phyloP scores from a whole-genome alignment of 2,329 filamentous ascomycete genomes.

The Calonectria henricotiae region DNA sequence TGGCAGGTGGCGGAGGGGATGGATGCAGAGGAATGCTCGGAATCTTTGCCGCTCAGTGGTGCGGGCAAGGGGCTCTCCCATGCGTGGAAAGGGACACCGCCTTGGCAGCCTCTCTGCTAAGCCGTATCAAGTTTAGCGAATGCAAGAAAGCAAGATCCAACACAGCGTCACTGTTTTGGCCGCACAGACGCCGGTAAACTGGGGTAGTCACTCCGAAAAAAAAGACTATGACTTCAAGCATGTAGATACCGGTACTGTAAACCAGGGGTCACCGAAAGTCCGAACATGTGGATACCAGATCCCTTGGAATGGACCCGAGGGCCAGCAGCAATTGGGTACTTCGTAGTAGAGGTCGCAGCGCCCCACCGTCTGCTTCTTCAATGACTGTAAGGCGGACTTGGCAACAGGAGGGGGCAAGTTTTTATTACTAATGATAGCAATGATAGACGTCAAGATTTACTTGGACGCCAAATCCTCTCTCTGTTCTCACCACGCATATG shows the following conservation, averaged over 20 bases:
- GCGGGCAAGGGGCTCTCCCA: not conserved
- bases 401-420: too few species aligned
- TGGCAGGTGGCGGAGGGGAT: too few species aligned
- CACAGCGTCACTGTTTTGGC: not conserved
- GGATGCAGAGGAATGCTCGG: not conserved
- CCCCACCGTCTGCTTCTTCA: not conserved
- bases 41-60: not conserved
- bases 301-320: not conserved
- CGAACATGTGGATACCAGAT: not conserved
- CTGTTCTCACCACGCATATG: too few species aligned
- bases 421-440: not conserved
- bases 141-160: not conserved
- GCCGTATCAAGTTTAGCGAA: not conserved
- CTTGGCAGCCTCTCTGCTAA: not conserved
- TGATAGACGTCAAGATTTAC: not conserved
- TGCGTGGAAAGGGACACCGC: not conserved
- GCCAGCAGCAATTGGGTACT: slow-evolving; percentile 7
- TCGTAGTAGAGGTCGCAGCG: not conserved
- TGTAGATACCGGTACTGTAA: not conserved
- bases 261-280: not conserved
- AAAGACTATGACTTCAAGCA: not conserved
- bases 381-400: not conserved
- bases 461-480: not conserved
- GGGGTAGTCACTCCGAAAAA: not conserved
- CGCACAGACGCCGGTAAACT: not conserved